Percentiles rank a stretch among this genome's conserved stretches.
These are phyloP conservation scores for Mucor racemosus DNA, from an alignment of 371 early-diverging fungal genomes.

Conservation along the genomic window DNA sequence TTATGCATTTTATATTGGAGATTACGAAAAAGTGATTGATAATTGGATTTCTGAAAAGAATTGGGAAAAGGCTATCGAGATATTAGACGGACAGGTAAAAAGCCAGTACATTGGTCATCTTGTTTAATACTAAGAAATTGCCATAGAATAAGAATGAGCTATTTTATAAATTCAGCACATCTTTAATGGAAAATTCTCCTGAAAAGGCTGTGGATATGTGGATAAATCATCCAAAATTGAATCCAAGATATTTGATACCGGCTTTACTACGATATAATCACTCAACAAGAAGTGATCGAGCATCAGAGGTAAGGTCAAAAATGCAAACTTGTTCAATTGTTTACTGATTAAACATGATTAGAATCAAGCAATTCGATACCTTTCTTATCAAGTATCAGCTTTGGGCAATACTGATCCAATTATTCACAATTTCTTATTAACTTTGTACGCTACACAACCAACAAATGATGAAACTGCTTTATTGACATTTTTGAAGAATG, in stretches of 20 bases:
- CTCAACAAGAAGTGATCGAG: conserved; percentile 35
- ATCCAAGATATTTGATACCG: conserved; percentile 81
- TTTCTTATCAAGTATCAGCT: conserved; percentile 79
- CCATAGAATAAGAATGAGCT: conserved; percentile 38
- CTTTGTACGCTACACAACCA: conserved; percentile 80
- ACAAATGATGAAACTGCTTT: conserved; percentile 65
- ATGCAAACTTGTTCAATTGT: neutral
- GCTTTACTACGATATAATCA: conserved; percentile 82
- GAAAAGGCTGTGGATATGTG: conserved; percentile 79
- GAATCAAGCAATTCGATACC: conserved; percentile 90
- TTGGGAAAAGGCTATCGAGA: conserved; percentile 75
- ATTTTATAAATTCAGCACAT: conserved; percentile 83
- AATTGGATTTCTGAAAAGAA: conserved; percentile 82
- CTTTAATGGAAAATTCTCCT: conserved; percentile 80
- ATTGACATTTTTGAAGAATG: conserved; percentile 72
- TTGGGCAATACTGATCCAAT: conserved; percentile 81
- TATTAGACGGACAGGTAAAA: conserved; percentile 77
- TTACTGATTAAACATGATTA: conserved; percentile 17
- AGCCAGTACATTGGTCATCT: neutral
- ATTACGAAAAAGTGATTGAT: conserved; percentile 80
- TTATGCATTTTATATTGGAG: conserved; percentile 81
- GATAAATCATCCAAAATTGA: conserved; percentile 76
- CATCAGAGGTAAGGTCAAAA: conserved; percentile 24
- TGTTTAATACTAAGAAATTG: neutral
- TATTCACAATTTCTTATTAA: conserved; percentile 91